Conservation (phyloP, 2,329 filamentous ascomycete genomes). For the Zymoseptoria passerinii region DNA sequence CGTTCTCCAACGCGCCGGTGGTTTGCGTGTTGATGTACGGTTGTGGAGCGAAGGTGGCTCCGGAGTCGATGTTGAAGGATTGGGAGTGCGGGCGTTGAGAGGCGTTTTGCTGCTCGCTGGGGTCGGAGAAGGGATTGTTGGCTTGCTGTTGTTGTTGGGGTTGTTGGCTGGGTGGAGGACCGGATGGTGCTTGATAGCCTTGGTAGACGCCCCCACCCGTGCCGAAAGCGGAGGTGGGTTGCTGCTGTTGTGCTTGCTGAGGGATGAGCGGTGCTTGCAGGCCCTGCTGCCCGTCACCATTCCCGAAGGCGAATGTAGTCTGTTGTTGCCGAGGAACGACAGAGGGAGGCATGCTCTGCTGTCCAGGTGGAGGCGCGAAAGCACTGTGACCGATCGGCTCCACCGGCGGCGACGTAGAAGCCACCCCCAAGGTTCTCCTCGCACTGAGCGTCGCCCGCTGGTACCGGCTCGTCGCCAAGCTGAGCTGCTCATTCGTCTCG, state of each 20-base stretch:
- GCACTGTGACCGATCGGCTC: slow-evolving; percentile 7
- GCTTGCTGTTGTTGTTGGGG: slow-evolving; percentile 8
- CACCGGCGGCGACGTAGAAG: slow-evolving; percentile 17
- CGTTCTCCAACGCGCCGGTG: slow-evolving; percentile 21
- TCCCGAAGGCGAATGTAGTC: neutral
- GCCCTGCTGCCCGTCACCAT: neutral
- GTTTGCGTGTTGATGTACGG: slow-evolving; percentile 9
- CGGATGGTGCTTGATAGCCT: slow-evolving; percentile 15
- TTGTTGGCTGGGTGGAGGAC: slow-evolving; percentile 16
- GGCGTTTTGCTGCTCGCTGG: slow-evolving; percentile 27
- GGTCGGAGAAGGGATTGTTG: slow-evolving; percentile 37
- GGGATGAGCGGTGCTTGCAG: neutral
- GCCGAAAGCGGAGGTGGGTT: neutral
- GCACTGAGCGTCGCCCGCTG: slow-evolving; percentile 65
- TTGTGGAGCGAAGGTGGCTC: slow-evolving; percentile 9
- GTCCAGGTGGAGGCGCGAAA: slow-evolving; percentile 7
- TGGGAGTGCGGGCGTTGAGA: slow-evolving; percentile 11
- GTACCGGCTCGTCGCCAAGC: slow-evolving; percentile 72
- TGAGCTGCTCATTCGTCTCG: slow-evolving; percentile 86
- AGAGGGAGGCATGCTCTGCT: neutral
- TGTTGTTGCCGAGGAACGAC: neutral
- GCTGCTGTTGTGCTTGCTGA: slow-evolving; percentile 8
- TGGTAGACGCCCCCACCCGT: slow-evolving; percentile 1
- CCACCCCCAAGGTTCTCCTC: slow-evolving; percentile 36
- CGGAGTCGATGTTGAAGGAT: slow-evolving; percentile 19